Evolutionary conservation across 75 land plant species (phyloP), one percentile per base, ranked within the genome.

Genomic region (Pseudotsuga menziesii): DNA sequence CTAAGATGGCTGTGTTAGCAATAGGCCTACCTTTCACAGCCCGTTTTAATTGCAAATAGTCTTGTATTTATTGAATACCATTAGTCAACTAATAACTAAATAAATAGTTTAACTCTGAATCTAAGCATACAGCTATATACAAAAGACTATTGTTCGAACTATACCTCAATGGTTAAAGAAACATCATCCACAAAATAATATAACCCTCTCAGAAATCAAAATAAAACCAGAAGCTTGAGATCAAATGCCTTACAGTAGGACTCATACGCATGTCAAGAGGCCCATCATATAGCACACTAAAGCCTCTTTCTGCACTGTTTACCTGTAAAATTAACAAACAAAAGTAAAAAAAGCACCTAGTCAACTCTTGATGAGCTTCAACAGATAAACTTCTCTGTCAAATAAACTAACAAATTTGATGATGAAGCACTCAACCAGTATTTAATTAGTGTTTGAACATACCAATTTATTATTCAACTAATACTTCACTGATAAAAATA

Each of bases 191-290:
- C 39, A 69, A 48, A 69, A 3, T 0, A 69, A 6, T 23, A 20
- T 41, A 69, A 25, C 52, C 23, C 52, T 69, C 48, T 69, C 14
- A 69, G 12, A 67, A 36, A 41, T 16, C 22, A 69, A 41, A 69
- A 41, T 9, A n/a, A n/a, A 69, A 39, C n/a, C 4, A 41, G 41
- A 12, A 69, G 2, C 12, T 69, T 20, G 41, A 69, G 23, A 69
- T 69, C 25, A 69, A 48, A 48, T 41, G 25, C n/a, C 84, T 41
- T 75, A 95, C 98, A 83, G 87, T 78, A 60, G 99, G 96, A 81
- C 90, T 82, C 99, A 97, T 95, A 12, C 99, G 92, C 99, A 97
- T 97, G 76, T 97, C 99, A 25, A 96, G 88, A 35, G 99, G 99
- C 17, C 96, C 99, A 78, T 93, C 84, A 35, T 61, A 75, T 41